These are phyloP conservation scores for Adenanthera pavonina DNA, from an alignment of 306 rosid genomes.

Conservation along the genomic window DNA sequence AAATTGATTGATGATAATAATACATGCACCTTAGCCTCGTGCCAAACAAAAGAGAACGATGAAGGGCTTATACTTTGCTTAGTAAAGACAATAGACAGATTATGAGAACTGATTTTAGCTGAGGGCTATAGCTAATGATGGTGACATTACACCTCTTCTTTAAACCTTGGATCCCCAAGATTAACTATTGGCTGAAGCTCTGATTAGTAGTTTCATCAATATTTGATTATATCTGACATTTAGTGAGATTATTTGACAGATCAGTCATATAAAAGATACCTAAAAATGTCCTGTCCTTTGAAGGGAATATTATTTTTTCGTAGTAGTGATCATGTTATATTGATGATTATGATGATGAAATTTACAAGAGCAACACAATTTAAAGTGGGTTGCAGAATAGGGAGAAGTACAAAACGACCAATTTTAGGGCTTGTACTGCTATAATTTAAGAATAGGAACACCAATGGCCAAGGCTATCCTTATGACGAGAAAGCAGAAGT, in stretches of 20 bases:
- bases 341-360: background rate
- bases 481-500: constrained; percentile 63
- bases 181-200: background rate
- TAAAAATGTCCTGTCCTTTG: background rate
- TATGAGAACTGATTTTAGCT: constrained; percentile 3
- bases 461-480: constrained; percentile 59
- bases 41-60: constrained; percentile 2
- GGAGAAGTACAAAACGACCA: constrained; percentile 16
- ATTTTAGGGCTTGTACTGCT: background rate
- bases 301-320: background rate
- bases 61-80: constrained; percentile 2
- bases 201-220: background rate
- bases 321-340: background rate
- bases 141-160: constrained; percentile 10
- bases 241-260: too few species aligned
- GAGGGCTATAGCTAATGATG: constrained; percentile 4
- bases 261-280: background rate
- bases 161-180: background rate
- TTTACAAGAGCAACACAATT: constrained; percentile 21
- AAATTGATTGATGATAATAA: background rate
- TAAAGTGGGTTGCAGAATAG: background rate
- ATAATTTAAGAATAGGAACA: constrained; percentile 31
- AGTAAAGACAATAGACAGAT: constrained; percentile 26
- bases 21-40: background rate
- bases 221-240: too few species aligned